Evolutionary conservation across 352 stramenopile species (phyloP).

Genomic region (Globisporangium canariense): DNA sequence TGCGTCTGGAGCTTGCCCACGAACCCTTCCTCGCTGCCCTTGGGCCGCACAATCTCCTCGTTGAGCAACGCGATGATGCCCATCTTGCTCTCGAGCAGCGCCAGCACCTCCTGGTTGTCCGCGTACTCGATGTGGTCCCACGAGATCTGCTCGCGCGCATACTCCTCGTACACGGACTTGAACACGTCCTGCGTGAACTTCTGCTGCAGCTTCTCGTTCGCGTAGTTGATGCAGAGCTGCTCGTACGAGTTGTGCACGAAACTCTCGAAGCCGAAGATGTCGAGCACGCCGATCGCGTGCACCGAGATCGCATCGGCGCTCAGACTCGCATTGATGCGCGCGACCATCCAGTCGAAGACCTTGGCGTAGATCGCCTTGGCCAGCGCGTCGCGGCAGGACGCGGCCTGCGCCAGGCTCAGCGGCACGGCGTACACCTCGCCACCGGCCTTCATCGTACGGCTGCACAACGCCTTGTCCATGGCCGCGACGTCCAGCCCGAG

Average conservation of each 20-base stretch:
- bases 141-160: slow-evolving; percentile 59
- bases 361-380: slow-evolving; percentile 94
- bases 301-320: slow-evolving; percentile 24
- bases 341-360: slow-evolving; percentile 96
- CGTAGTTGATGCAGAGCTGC: slow-evolving; percentile 88
- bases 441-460: slow-evolving; percentile 67
- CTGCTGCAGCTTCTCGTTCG: slow-evolving; percentile 87
- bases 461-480: slow-evolving; percentile 58
- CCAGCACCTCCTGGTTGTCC: slow-evolving; percentile 77
- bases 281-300: slow-evolving; percentile 77
- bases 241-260: slow-evolving; percentile 89
- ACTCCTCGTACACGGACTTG: slow-evolving; percentile 78
- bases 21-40: slow-evolving; percentile 66
- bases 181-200: slow-evolving; percentile 90
- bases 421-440: slow-evolving; percentile 65
- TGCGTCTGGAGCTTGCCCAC: slow-evolving; percentile 54
- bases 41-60: slow-evolving; percentile 79
- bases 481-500: slow-evolving; percentile 44
- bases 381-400: slow-evolving; percentile 89
- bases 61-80: slow-evolving; percentile 82
- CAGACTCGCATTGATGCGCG: slow-evolving; percentile 81
- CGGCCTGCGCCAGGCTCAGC: slow-evolving; percentile 59
- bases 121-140: slow-evolving; percentile 81
- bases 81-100: slow-evolving; percentile 72
- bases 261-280: slow-evolving; percentile 91